Conservation (phyloP, 163 green algal genomes). For the Coccomyxa subellipsoidea region DNA sequence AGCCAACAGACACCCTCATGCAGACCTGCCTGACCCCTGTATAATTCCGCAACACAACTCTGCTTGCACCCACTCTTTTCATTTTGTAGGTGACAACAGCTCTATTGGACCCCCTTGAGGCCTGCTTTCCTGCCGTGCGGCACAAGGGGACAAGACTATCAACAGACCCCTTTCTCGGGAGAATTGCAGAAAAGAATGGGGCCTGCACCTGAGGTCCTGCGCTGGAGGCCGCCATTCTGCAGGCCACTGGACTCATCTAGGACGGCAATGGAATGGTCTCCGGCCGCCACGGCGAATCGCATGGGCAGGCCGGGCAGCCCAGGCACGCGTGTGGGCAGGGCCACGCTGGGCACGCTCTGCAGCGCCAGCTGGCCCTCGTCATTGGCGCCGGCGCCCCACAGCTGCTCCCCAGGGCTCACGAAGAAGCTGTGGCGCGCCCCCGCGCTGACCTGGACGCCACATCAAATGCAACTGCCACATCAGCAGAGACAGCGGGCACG, state of each 20-base stretch:
- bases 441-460: slow-evolving; percentile 38
- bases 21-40: no score
- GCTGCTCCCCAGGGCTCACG: slow-evolving; percentile 13
- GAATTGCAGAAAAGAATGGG: neutral
- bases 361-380: slow-evolving; percentile 37
- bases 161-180: neutral
- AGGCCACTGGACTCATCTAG: neutral
- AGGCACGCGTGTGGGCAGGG: neutral
- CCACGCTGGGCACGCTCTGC: neutral
- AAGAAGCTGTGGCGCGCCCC: slow-evolving; percentile 44
- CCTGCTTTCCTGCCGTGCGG: no score
- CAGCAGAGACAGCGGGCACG: no score
- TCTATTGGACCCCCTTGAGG: no score
- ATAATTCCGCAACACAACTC: no score
- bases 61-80: no score
- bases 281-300: slow-evolving; percentile 23
- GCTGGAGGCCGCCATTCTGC: neutral
- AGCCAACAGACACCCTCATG: no score
- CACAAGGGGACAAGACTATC: neutral
- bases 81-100: no score
- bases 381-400: slow-evolving; percentile 40
- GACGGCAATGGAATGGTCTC: slow-evolving; percentile 30
- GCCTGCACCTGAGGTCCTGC: neutral
- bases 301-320: neutral
- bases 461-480: no score